phyloP scores from a whole-genome alignment of 306 rosid genomes.

The Trifolium dubium region DNA sequence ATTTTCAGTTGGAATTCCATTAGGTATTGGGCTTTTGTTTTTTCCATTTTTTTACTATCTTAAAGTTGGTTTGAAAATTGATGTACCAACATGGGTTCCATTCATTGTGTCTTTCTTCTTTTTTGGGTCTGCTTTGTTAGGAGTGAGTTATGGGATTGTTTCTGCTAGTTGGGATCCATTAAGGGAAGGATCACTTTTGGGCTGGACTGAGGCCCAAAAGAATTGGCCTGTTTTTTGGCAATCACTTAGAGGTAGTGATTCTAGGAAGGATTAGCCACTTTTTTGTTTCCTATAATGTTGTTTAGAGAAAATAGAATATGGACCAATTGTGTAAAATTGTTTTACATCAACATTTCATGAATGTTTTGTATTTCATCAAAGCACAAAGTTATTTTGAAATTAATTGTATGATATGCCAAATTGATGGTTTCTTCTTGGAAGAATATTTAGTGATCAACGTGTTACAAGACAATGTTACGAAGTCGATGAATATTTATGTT shows the following conservation, averaged over 20 bases:
- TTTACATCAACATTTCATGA: too few species aligned
- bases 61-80: constrained; percentile 78
- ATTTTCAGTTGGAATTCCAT: constrained; percentile 76
- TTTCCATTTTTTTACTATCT: constrained; percentile 86
- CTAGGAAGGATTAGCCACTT: constrained; percentile 50
- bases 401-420: too few species aligned
- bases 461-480: too few species aligned
- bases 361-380: too few species aligned
- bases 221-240: constrained; percentile 83
- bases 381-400: too few species aligned
- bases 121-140: constrained; percentile 88
- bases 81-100: constrained; percentile 95
- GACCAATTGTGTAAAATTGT: too few species aligned
- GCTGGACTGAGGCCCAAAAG: constrained; percentile 75
- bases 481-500: too few species aligned
- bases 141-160: constrained; percentile 95
- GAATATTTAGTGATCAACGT: too few species aligned
- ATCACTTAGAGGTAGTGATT: constrained; percentile 55
- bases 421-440: too few species aligned
- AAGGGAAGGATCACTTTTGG: constrained; percentile 71
- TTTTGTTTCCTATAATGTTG: not conserved
- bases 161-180: constrained; percentile 90
- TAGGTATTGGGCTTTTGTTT: constrained; percentile 72
- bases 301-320: not conserved
- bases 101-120: constrained; percentile 82